These are phyloP conservation scores for Vanrija sp. DNA, from an alignment of 1,284 basidiomycete species.

Conservation along the genomic window DNA sequence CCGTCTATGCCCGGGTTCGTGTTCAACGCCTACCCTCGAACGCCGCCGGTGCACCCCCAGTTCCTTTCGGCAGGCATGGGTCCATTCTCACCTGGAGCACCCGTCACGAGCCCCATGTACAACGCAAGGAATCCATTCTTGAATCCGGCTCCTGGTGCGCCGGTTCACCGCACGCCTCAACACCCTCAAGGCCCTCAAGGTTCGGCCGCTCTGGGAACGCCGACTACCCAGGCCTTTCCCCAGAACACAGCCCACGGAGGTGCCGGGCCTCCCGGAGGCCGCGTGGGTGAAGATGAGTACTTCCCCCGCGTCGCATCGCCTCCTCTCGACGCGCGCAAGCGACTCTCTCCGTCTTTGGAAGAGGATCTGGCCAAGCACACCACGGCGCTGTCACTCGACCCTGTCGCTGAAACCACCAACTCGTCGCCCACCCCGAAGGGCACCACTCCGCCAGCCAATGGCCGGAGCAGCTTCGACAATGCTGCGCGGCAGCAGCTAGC, in stretches of 20 bases:
- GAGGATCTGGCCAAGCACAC: constrained; percentile 1
- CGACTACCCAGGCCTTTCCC: constrained; percentile 42
- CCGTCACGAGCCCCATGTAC: constrained; percentile 37
- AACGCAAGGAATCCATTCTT: constrained; percentile 45
- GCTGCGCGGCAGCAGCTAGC: constrained; percentile 9
- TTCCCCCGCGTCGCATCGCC: constrained; percentile 24
- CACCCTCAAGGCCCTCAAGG: constrained; percentile 18
- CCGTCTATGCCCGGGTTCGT: constrained; percentile 51
- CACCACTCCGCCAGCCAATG: neutral
- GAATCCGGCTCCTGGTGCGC: constrained; percentile 49
- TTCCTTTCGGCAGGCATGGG: constrained; percentile 42
- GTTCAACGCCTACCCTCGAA: constrained; percentile 48
- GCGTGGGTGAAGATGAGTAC: constrained; percentile 24
- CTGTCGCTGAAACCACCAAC: neutral
- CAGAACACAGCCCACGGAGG: constrained; percentile 20
- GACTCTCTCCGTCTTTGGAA: constrained; percentile 20
- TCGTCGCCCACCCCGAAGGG: constrained; percentile 1
- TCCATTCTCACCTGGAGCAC: constrained; percentile 47
- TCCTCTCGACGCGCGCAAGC: constrained; percentile 26
- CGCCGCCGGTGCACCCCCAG: constrained; percentile 41
- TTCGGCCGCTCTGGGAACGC: constrained; percentile 40
- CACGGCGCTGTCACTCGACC: neutral
- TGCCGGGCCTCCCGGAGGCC: constrained; percentile 22
- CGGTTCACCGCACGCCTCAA: constrained; percentile 27
- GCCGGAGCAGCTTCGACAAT: constrained; percentile 27